Base-by-base conservation (phyloP, 106 monocot species). In the Phalaenopsis equestris region DNA sequence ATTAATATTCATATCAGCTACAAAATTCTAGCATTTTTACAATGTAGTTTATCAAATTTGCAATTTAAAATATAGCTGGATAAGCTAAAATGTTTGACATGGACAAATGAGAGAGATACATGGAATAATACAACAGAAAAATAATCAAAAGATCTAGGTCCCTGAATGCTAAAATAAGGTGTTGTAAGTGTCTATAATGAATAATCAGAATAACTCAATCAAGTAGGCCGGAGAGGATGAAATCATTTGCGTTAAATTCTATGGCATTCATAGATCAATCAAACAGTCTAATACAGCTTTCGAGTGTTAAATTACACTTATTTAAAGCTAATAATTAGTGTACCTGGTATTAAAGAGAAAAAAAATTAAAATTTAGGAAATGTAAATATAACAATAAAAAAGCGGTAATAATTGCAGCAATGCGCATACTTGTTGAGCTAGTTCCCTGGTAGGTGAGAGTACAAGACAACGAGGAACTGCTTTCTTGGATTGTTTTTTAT, bases 361-460 rank as follows among this genome's bases (percentile, higher is more conserved):
- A 18, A 45, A 8, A 3, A 45, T 45, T 19, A 45, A 74, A 74
- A 8, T 72, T 39, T 75, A 7, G 74, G 19, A 75, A 75, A 42
- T 5, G 17, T 4, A 15, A 75, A 67, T 65, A 67, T 11, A 41
- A 23, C 6, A 73, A 46, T 24, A 1, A 23, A 52, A 55, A 55
- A 76, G 24, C 9, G 18, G 15, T 16, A 74, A 1, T 55, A 65
- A 1, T 42, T 46, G 47, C 52, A 18, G 30, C 52, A 43, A 24
- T 52, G n/a, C 21, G 81, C 46, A 81, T 83, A 95, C 99, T 82
- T 99, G 99, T 49, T 99, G 99, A 80, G 94, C 99, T 56, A 99
- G 81, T 75, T 99, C 99, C 80, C 99, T 94, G 4, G 99, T 99
- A 55, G 99, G 99, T 47, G 99, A 91, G 15, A 99, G 88, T 19